A percentile compares a stretch with the other conserved stretches of the same genome.
phyloP scores from a whole-genome alignment of 2,329 filamentous ascomycete genomes.

The Calonectria honghensis region DNA sequence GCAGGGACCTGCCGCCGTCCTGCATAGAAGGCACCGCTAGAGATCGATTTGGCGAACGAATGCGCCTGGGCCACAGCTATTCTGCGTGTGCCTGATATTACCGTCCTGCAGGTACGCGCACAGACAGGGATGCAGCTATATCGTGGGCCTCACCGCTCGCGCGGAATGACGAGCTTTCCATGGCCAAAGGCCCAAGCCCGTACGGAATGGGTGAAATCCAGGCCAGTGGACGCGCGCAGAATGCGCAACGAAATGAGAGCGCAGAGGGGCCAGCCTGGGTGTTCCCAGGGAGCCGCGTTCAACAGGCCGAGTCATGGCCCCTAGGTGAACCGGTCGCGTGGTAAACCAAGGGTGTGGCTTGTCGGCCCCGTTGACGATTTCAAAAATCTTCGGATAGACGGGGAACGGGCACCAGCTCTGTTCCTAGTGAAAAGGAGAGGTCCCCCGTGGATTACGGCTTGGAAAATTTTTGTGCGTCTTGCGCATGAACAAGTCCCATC shows the following conservation, averaged over 20 bases:
- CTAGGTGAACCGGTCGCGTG: conserved; percentile 51
- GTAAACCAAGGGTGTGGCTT: conserved; percentile 47
- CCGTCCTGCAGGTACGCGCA: conserved; percentile 41
- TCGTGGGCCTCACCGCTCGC: conserved; percentile 41
- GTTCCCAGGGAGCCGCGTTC: conserved; percentile 39
- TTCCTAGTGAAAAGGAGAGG: conserved; percentile 31
- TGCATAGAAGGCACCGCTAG: conserved; percentile 11
- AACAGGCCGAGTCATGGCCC: conserved; percentile 43
- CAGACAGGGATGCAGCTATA: conserved; percentile 22
- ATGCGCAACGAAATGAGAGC: conserved; percentile 42
- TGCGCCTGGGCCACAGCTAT: conserved; percentile 18
- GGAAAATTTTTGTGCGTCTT: conserved; percentile 21
- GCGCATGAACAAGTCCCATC: conserved; percentile 30
- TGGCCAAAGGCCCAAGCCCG: neutral
- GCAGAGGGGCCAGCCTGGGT: conserved; percentile 46
- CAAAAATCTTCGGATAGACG: conserved; percentile 26
- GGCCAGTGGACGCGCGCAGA: conserved; percentile 11
- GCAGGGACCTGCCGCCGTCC: conserved; percentile 8
- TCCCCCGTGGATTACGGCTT: conserved; percentile 14
- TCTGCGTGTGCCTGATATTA: conserved; percentile 42
- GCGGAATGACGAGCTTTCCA: conserved; percentile 8
- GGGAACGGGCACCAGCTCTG: conserved; percentile 12
- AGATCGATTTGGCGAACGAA: neutral
- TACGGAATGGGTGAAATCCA: conserved; percentile 12
- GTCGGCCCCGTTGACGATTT: conserved; percentile 32